These are phyloP conservation scores for Sphaerobolus stellatus DNA, from an alignment of 1,284 basidiomycete species.

Conservation along the genomic window DNA sequence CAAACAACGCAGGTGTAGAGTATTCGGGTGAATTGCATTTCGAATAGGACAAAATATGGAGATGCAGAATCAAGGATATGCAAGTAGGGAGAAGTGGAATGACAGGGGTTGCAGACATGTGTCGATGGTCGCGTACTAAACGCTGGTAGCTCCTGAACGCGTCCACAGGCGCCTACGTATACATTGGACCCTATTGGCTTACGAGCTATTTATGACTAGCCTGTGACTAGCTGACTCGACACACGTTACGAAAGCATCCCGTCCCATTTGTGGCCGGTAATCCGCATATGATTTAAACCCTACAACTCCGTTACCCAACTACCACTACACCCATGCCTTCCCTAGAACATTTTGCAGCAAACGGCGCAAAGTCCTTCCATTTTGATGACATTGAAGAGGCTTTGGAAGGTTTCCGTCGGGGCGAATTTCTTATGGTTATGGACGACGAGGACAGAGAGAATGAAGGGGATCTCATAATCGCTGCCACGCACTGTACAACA, in stretches of 20 bases:
- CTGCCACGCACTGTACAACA: constrained; percentile 79
- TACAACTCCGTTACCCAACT: too few species aligned
- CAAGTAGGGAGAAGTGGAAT: constrained; percentile 26
- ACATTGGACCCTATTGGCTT: too few species aligned
- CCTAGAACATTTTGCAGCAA: too few species aligned
- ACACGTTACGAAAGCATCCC: too few species aligned
- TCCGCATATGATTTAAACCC: too few species aligned
- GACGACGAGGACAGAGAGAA: constrained; percentile 94
- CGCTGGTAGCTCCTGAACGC: constrained; percentile 1
- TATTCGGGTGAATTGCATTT: constrained; percentile 21
- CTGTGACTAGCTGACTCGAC: too few species aligned
- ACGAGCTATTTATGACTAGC: too few species aligned
- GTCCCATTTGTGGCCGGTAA: too few species aligned
- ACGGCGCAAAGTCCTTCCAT: too few species aligned
- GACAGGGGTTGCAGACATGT: neutral
- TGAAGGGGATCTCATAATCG: constrained; percentile 91
- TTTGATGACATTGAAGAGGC: constrained; percentile 81
- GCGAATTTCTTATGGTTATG: constrained; percentile 94
- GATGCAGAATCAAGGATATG: constrained; percentile 47
- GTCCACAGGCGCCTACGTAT: constrained; percentile 2
- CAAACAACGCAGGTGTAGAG: constrained; percentile 26
- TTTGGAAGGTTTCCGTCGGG: constrained; percentile 72
- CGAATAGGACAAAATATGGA: constrained; percentile 50
- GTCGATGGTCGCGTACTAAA: neutral
- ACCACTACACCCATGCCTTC: too few species aligned